Conservation (phyloP, 257 asterid genomes). For the Echites panduratus region DNA sequence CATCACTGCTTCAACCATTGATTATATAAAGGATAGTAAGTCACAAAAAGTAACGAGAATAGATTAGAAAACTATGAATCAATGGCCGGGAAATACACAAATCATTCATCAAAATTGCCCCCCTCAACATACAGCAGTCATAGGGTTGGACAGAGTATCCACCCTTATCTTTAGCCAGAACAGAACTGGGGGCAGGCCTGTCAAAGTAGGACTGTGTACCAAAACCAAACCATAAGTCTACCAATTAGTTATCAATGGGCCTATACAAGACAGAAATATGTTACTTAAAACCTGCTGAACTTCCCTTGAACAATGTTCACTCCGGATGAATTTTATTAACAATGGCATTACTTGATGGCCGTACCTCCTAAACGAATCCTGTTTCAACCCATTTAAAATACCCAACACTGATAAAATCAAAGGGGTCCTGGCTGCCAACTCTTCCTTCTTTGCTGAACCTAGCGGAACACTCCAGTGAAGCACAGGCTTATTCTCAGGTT, state of each 20-base stretch:
- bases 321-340: constrained; percentile 76
- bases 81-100: neutral
- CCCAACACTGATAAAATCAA: constrained; percentile 55
- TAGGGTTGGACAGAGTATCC: neutral
- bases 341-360: constrained; percentile 57
- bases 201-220: neutral
- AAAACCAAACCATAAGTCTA: constrained; percentile 11
- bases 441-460: constrained; percentile 91
- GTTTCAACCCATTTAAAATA: constrained; percentile 52
- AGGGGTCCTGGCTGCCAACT: constrained; percentile 81
- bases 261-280: constrained; percentile 65
- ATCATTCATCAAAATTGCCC: neutral
- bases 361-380: constrained; percentile 45
- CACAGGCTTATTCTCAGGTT: constrained; percentile 25
- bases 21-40: too few species aligned
- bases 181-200: neutral
- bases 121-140: neutral
- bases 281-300: constrained; percentile 67
- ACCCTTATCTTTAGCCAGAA: neutral
- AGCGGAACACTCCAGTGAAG: constrained; percentile 60
- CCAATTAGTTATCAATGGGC: constrained; percentile 52
- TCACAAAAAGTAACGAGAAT: too few species aligned
- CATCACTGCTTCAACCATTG: too few species aligned
- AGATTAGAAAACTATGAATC: neutral
- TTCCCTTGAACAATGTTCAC: constrained; percentile 84